Conservation (phyloP, 2,329 filamentous ascomycete genomes). For the Botryotinia convoluta region DNA sequence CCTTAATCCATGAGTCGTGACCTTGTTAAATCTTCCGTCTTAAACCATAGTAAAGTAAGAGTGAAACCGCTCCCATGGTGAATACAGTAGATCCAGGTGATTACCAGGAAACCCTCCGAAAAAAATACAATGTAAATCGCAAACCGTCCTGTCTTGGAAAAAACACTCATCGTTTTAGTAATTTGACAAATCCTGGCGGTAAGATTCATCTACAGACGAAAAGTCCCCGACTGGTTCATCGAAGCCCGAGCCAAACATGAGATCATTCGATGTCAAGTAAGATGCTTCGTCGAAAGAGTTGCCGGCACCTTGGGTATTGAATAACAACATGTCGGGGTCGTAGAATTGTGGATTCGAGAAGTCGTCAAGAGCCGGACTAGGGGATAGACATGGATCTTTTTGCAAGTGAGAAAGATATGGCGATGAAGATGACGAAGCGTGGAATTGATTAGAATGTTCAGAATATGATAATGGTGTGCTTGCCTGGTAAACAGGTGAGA, state of each 20-base stretch:
- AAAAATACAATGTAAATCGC: background rate
- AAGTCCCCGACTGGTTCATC: background rate
- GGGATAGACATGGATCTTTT: background rate
- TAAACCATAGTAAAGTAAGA: background rate
- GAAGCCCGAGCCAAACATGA: background rate
- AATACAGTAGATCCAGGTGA: background rate
- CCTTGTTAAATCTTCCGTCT: background rate
- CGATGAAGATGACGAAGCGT: background rate
- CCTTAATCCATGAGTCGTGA: background rate
- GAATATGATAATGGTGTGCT: background rate
- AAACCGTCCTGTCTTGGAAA: background rate
- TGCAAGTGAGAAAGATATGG: background rate
- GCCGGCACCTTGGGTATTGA: background rate
- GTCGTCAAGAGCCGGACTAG: background rate
- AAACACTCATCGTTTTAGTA: background rate
- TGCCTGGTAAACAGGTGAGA: constrained; percentile 1
- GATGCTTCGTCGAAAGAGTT: background rate
- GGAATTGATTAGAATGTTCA: background rate
- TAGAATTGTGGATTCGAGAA: background rate
- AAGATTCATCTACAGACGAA: background rate
- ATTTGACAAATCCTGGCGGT: background rate
- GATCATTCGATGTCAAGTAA: background rate
- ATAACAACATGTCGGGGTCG: background rate
- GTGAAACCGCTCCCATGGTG: no score
- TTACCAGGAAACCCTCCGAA: background rate